Evolutionary conservation across 371 early-diverging fungal genomes (phyloP), one percentile per base, ranked within the genome.

Genomic region (Mucor plumbeus): DNA sequence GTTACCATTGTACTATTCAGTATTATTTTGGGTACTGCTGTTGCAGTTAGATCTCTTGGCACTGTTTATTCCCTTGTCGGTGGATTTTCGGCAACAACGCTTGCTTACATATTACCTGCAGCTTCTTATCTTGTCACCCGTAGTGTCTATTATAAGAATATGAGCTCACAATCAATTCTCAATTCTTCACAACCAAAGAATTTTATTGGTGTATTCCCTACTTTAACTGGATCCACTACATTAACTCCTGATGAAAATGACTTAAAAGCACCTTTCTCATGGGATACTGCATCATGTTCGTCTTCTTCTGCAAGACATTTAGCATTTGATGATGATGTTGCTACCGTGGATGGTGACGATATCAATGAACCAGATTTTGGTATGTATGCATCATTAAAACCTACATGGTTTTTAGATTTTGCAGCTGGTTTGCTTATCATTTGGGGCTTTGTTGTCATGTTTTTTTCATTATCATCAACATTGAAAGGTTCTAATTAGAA

Each of bases 51-150:
- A 4, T 77, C 79, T 34, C 67, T 88, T 4, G 88, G 88, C 40
- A 79, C 81, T 7, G 77, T 86, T 0, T 87, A 85, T 61, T 81
- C 83, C 5, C 47, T 87, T 33, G 81, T 85, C 35, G 88, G 88
- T 50, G 85, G 85, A 9, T 75, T 88, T 35, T 76, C 85, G 19
- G 84, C 87, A 7, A 88, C 87, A 0, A 82, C 76, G 7, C 62
- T 88, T 38, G 87, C 87, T 6, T 85, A 84, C 36, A 87, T 88
- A 35, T 64, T 88, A 19, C 88, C 88, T 48, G 84, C 79, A 0
- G 50, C 63, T 17, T 73, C 83, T 35, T 88, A 86, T 67, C 73
- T 88, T 14, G 65, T 72, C 38, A 80, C 80, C 5, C 71, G 79
- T 35, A 44, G 47, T 15, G 64, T 35, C 31, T 65, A 62, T 56